A percentile compares a stretch with the other conserved stretches of the same genome.
Conservation (phyloP, 208 protist species). For the Strigomonas oncopelti region DNA sequence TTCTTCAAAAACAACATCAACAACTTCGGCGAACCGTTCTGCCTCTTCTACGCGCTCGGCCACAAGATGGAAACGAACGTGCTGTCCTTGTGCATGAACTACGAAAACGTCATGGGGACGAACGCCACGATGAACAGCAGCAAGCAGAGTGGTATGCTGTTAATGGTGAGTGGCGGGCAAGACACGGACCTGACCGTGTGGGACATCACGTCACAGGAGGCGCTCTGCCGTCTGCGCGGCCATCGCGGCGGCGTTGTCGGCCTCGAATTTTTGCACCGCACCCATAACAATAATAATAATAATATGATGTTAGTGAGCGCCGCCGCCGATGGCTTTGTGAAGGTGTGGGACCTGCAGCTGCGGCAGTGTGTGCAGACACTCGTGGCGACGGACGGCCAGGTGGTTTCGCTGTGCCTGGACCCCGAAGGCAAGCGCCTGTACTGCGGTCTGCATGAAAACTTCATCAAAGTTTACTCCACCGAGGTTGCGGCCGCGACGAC, state of each 20-base stretch:
- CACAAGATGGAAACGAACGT: constrained; percentile 84
- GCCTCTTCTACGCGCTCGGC: constrained; percentile 77
- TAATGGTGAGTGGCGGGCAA: constrained; percentile 56
- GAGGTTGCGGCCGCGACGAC: constrained; percentile 50
- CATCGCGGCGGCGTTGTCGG: constrained; percentile 81
- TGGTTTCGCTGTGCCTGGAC: constrained; percentile 71
- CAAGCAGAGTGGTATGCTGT: neutral
- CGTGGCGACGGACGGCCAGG: constrained; percentile 76
- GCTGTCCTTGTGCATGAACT: constrained; percentile 72
- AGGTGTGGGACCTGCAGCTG: constrained; percentile 80
- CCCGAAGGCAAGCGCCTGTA: constrained; percentile 58
- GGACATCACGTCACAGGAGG: constrained; percentile 90
- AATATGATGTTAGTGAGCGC: constrained; percentile 55
- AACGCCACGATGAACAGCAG: neutral
- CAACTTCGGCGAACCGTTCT: constrained; percentile 85
- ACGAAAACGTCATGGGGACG: neutral
- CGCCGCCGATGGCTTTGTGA: constrained; percentile 81
- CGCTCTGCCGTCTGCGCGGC: constrained; percentile 75
- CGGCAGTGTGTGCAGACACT: constrained; percentile 87
- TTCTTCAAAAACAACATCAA: constrained; percentile 62
- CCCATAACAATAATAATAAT: neutral
- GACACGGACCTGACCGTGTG: constrained; percentile 99
- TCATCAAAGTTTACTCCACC: constrained; percentile 82
- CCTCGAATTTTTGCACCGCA: constrained; percentile 50
- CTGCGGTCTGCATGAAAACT: constrained; percentile 83